Evolutionary conservation across 495 filamentous ascomycete genomes (phyloP).

Genomic region (Collariella sp.): DNA sequence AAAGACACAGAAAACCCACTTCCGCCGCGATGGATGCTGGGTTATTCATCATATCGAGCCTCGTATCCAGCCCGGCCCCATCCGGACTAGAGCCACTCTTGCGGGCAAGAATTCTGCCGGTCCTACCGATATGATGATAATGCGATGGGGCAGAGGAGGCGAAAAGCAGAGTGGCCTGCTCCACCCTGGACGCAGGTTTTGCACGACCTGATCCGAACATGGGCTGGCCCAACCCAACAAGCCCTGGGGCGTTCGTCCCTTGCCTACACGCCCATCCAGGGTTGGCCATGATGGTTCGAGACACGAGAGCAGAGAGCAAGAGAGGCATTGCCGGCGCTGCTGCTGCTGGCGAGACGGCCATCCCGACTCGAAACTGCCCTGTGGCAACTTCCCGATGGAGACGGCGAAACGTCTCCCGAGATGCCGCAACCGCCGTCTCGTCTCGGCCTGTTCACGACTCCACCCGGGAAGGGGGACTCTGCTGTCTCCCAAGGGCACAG

Average conservation of each 20-base stretch:
- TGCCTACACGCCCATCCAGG: not conserved
- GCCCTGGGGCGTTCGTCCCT: not conserved
- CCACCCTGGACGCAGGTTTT: slow-evolving; percentile 3
- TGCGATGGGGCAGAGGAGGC: not conserved
- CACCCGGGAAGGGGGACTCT: too few species aligned
- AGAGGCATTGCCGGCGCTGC: too few species aligned
- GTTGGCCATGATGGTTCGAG: too few species aligned
- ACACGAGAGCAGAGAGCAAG: too few species aligned
- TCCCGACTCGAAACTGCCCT: too few species aligned
- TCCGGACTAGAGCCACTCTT: not conserved
- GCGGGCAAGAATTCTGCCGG: not conserved
- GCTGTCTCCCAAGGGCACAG: not conserved
- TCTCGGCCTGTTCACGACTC: too few species aligned
- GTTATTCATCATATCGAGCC: not conserved
- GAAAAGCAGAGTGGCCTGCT: not conserved
- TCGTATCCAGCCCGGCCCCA: slow-evolving; percentile 1
- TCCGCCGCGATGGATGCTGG: not conserved
- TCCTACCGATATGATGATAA: not conserved
- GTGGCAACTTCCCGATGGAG: too few species aligned
- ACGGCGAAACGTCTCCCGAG: too few species aligned
- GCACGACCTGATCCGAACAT: not conserved
- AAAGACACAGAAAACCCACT: not conserved
- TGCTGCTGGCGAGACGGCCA: too few species aligned
- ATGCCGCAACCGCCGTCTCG: too few species aligned
- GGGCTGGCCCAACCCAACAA: not conserved